A percentile compares a stretch with the other conserved stretches of the same genome.
Evolutionary conservation across 805 yeast species (phyloP).

Genomic region (Ogataea neopini): DNA sequence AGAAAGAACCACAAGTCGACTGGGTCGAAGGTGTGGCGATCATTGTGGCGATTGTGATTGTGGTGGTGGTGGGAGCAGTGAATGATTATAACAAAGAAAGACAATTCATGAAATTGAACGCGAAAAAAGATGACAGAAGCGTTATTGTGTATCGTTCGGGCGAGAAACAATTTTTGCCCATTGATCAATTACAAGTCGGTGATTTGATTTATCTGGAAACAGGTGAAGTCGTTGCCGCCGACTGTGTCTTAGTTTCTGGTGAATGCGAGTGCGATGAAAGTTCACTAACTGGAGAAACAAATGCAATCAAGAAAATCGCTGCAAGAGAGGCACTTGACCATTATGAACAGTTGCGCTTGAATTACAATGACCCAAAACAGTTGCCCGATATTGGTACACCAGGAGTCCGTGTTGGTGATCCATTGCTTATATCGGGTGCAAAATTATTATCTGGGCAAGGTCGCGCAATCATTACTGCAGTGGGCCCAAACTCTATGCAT

Average conservation of each 20-base stretch:
- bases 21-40: slow-evolving; percentile 99
- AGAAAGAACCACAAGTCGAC: slow-evolving; percentile 77
- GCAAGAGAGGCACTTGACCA: slow-evolving; percentile 44
- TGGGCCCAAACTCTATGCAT: slow-evolving; percentile 85
- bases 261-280: slow-evolving; percentile 88
- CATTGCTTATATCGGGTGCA: slow-evolving; percentile 90
- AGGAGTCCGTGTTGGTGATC: slow-evolving; percentile 57
- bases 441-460: slow-evolving; percentile 85
- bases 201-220: slow-evolving; percentile 82
- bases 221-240: slow-evolving; percentile 94
- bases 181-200: slow-evolving; percentile 81
- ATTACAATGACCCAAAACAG: too few relatives aligned
- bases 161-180: slow-evolving; percentile 62
- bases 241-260: slow-evolving; percentile 73
- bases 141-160: slow-evolving; percentile 77
- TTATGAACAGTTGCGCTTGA: slow-evolving; percentile 26
- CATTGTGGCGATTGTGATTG: slow-evolving; percentile 85
- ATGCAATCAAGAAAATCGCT: slow-evolving; percentile 70
- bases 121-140: slow-evolving; percentile 82
- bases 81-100: slow-evolving; percentile 96
- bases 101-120: slow-evolving; percentile 85
- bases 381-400: slow-evolving; percentile 37
- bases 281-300: slow-evolving; percentile 91
- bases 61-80: slow-evolving; percentile 90
- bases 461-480: slow-evolving; percentile 81